A percentile compares a stretch with the other conserved stretches of the same genome.
These are phyloP conservation scores for Salmacisia buchloeana DNA, from an alignment of 1,284 basidiomycete genomes.

Conservation along the genomic window DNA sequence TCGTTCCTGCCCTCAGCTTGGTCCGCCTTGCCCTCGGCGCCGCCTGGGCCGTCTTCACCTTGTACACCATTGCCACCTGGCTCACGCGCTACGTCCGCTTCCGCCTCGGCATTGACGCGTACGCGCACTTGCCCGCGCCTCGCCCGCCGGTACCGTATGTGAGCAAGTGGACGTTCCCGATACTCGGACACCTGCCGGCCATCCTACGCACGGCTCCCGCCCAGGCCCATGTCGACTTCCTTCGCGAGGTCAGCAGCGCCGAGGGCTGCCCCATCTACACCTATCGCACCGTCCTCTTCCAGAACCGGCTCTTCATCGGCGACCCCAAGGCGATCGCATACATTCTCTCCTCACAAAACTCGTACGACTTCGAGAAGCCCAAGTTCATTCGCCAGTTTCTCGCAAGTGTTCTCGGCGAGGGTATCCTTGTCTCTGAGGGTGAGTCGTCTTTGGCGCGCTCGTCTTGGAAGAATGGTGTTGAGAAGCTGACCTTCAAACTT, in stretches of 20 bases:
- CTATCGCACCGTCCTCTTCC: conserved; percentile 33
- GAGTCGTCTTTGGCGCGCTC: too few relatives aligned
- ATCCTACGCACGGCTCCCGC: neutral
- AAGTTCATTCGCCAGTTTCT: conserved; percentile 19
- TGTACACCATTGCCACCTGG: too few relatives aligned
- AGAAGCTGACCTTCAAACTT: neutral
- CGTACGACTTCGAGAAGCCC: conserved; percentile 42
- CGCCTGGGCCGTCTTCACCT: too few relatives aligned
- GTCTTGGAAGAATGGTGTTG: conserved; percentile 39
- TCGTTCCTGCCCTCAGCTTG: too few relatives aligned
- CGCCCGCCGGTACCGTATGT: too few relatives aligned
- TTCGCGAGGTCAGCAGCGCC: neutral
- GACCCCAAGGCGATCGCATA: conserved; percentile 40
- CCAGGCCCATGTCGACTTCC: neutral
- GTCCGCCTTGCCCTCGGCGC: too few relatives aligned
- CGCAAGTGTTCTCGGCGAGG: conserved; percentile 37
- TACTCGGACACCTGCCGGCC: neutral
- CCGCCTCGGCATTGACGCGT: too few relatives aligned
- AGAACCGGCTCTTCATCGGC: conserved; percentile 32
- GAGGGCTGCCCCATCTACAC: conserved; percentile 7
- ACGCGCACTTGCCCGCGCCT: too few relatives aligned
- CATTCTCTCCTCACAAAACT: conserved; percentile 21
- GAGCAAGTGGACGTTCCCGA: neutral
- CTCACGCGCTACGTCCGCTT: too few relatives aligned
- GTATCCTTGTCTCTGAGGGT: conserved; percentile 21